These are phyloP conservation scores for Bruguiera hainesii DNA, from an alignment of 441 rosid species.

Conservation along the genomic window DNA sequence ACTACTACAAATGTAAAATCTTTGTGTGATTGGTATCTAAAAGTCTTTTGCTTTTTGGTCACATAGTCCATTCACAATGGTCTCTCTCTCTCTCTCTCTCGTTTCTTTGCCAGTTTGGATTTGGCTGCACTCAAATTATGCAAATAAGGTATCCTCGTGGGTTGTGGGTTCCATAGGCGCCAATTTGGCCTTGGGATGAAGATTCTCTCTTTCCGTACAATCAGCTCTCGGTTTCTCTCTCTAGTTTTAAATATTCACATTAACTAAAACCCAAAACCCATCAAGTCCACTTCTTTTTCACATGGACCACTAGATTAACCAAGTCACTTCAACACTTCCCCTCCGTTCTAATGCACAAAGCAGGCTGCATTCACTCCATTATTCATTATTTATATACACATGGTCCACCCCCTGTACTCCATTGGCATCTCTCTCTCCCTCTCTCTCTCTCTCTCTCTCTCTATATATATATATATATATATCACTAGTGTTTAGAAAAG, in stretches of 20 bases:
- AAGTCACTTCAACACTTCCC: neutral
- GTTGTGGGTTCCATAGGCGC: slow-evolving; percentile 23
- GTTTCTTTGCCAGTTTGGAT: neutral
- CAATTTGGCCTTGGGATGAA: slow-evolving; percentile 22
- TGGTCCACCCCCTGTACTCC: neutral
- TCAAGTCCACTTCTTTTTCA: neutral
- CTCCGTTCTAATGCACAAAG: neutral
- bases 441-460: neutral
- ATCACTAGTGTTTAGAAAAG: slow-evolving; percentile 1
- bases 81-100: slow-evolving; percentile 4
- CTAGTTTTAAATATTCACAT: slow-evolving; percentile 18
- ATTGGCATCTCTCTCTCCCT: neutral
- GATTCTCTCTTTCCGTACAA: slow-evolving; percentile 28
- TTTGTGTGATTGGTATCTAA: neutral
- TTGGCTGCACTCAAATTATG: slow-evolving; percentile 11
- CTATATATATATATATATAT: neutral
- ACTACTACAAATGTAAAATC: slow-evolving; percentile 13
- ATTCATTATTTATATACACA: neutral
- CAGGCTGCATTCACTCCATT: slow-evolving; percentile 10
- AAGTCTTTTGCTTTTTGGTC: neutral
- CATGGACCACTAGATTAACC: neutral
- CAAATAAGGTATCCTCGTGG: slow-evolving; percentile 26
- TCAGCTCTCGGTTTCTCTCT: slow-evolving; percentile 30
- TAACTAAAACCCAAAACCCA: neutral
- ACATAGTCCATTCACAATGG: neutral